Conservation (phyloP, 192 early-diverging fungal species). For the Coemansia aciculifera region DNA sequence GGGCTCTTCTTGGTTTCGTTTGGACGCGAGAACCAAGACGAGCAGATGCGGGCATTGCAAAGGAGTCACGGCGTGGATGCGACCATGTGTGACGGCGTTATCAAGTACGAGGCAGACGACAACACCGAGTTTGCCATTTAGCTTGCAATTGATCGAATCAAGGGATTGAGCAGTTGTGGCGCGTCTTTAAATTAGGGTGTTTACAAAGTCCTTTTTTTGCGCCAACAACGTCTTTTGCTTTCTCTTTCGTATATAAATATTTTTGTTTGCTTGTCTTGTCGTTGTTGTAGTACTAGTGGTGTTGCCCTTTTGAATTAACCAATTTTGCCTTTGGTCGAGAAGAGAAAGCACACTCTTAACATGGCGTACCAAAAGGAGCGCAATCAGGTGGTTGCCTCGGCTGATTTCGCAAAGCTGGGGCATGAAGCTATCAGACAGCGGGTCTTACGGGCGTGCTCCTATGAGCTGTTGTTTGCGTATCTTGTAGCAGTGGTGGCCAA, state of each 20-base stretch:
- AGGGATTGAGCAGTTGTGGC: not conserved
- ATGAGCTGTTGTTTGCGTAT: conserved; percentile 45
- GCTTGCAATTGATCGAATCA: not conserved
- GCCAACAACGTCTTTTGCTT: not conserved
- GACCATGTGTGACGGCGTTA: conserved; percentile 70
- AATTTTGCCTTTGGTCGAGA: conserved; percentile 10
- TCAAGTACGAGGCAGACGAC: conserved; percentile 51
- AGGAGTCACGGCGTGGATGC: conserved; percentile 89
- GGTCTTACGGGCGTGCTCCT: conserved; percentile 45
- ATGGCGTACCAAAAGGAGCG: conserved; percentile 38
- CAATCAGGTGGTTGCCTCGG: conserved; percentile 38
- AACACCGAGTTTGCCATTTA: conserved; percentile 36
- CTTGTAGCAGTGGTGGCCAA: conserved; percentile 32
- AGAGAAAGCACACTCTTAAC: not conserved
- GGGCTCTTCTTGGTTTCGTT: conserved; percentile 91
- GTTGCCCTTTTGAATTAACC: not conserved
- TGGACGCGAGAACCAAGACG: conserved; percentile 73
- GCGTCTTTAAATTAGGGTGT: not conserved
- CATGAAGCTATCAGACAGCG: conserved; percentile 37
- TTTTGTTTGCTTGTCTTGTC: not conserved
- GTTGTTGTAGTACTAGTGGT: not conserved
- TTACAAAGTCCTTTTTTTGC: not conserved
- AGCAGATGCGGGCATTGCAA: conserved; percentile 67
- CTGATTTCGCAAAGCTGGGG: conserved; percentile 49
- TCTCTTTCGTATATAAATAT: not conserved